Base-by-base conservation (phyloP, 148 eudicot genomes). In the Hydrangea macrophylla region DNA sequence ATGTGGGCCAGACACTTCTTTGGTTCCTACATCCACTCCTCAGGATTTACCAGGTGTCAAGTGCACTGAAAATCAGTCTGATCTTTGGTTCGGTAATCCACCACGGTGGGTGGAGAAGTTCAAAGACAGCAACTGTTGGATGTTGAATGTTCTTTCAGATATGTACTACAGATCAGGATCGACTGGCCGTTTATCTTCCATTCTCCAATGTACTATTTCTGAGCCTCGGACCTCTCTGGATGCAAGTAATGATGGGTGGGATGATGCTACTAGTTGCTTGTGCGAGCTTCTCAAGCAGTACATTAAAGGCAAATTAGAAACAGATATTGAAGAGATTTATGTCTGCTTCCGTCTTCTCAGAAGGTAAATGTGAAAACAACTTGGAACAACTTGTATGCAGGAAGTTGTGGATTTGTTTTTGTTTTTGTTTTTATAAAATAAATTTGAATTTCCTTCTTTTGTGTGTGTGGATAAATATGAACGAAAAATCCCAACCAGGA, bases 251-350 rank as follows among this genome's bases (percentile, higher is more conserved):
- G 81, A 79, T 65, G 81, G 70, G 56, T 62, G 54, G 61, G 76
- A 76, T 78, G 86, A 85, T 83, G 83, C 79, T 75, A 75, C 77
- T 50, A 63, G 67, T 80, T 80, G 85, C 82, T 70, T 94, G 13
- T 82, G 83, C 68, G 90, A 94, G 76, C 83, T 94, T 73, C 55
- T 94, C 62, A 82, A 76, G 84, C 95, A 94, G 78, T 94, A 94
- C 76, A 75, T 90, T 56, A 76, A 79, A 76, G 65, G 83, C 12
- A 83, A 79, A 81, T 55, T 94, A 69, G 81, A 84, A 64, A 72
- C 73, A 27, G 98, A 94, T 77, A 79, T 94, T 70, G 98, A 94
- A 79, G 98, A 94, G 86, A 68, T 94, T 54, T 90, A 88, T 70
- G 58, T 84, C 33, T 90, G 89, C 80, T 70, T 73, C 73, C 83